Evolutionary conservation across 306 rosid species (phyloP).

Genomic region (Rubus idaeus): DNA sequence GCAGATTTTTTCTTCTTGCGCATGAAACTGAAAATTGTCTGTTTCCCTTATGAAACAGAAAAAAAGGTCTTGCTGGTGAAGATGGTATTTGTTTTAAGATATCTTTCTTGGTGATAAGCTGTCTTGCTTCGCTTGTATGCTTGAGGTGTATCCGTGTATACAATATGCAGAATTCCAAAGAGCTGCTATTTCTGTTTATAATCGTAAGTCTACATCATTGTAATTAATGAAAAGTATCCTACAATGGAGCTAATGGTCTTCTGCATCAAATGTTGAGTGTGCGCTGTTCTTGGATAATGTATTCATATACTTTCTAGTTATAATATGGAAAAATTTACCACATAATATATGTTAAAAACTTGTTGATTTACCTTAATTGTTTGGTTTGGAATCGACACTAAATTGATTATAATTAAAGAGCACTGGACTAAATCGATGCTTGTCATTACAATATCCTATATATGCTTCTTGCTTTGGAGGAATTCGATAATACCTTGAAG

Average conservation of each 20-base stretch:
- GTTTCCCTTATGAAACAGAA: conserved; percentile 45
- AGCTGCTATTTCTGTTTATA: neutral
- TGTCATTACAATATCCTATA: neutral
- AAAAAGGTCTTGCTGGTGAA: conserved; percentile 58
- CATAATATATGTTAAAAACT: neutral
- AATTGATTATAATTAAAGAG: neutral
- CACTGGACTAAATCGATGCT: neutral
- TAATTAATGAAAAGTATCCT: neutral
- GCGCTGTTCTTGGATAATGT: neutral
- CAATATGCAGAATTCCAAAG: conserved; percentile 2
- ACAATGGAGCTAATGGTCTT: neutral
- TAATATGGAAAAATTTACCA: neutral
- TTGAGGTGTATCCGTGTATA: neutral
- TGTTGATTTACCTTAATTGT: neutral
- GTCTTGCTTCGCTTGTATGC: conserved; percentile 4
- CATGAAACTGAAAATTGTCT: conserved; percentile 19
- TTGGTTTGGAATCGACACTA: neutral
- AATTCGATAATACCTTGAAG: conserved; percentile 45
- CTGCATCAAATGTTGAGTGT: neutral
- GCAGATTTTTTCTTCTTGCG: conserved; percentile 4
- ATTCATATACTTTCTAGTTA: neutral
- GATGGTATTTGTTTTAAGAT: conserved; percentile 36
- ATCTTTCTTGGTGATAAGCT: conserved; percentile 16
- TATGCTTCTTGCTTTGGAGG: conserved; percentile 32
- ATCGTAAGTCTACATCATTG: neutral